Conservation (phyloP, 2,329 filamentous ascomycete species). For the Sporothrix pallida region DNA sequence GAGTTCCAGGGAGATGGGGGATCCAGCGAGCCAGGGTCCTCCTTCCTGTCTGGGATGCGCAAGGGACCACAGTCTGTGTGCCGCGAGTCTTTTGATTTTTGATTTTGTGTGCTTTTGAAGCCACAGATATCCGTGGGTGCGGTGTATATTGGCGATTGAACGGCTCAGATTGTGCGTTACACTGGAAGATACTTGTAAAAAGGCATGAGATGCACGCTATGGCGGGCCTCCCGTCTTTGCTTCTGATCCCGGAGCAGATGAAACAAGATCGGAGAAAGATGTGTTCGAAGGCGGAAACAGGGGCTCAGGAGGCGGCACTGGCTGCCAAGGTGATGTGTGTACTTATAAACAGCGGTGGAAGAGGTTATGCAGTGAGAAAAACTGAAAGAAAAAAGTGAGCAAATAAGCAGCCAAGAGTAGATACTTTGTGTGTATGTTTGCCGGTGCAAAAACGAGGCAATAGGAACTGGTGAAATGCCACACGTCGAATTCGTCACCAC, state of each 20-base stretch:
- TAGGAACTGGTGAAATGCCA: neutral
- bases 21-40: constrained; percentile 1
- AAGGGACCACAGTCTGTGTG: constrained; percentile 18
- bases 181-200: neutral
- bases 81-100: neutral
- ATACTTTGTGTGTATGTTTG: neutral
- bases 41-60: constrained; percentile 25
- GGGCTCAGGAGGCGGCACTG: constrained; percentile 32
- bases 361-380: neutral
- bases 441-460: neutral
- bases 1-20: constrained; percentile 24
- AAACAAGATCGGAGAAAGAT: constrained; percentile 31
- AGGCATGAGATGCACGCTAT: neutral
- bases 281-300: constrained; percentile 32
- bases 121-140: neutral
- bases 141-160: neutral
- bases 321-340: constrained; percentile 8
- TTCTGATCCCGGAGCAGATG: constrained; percentile 30
- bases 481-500: constrained; percentile 1
- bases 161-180: neutral
- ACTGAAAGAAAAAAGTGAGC: neutral
- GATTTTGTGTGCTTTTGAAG: neutral
- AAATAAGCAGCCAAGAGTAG: neutral
- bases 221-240: neutral
- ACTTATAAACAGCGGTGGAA: neutral